Evolutionary conservation across 164 flowering plant genomes (phyloP), one percentile per base, ranked within the genome.

Genomic region (Litsea cubeba): DNA sequence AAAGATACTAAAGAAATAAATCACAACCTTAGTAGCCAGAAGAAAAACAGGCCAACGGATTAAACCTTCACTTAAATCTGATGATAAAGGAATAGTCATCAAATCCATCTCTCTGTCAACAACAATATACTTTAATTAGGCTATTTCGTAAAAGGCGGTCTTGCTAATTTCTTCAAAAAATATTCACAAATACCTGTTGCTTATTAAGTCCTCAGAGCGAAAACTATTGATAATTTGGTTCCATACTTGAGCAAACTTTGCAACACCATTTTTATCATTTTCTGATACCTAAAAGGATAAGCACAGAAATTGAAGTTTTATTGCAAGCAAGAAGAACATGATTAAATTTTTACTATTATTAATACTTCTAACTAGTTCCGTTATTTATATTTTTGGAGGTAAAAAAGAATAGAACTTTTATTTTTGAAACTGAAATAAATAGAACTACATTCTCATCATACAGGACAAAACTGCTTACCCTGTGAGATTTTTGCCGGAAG

Each of bases 1-100:
- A 54, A 17, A 15, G 25, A 12, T 50, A 30, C 28, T 2, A 64
- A 65, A 18, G 28, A 71, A n/a, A 63, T 20, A 24, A 63, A 3
- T 63, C 28, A 11, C 28, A 63, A 14, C 99, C 97, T 95, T 89
- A 77, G 87, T 83, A 79, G 94, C 90, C 51, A 95, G 81, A 50
- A 93, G 95, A 74, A 95, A 95, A 76, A 91, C 83, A 54, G 99
- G 99, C 96, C 99, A 95, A 54, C 79, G 86, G 72, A 93, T 77
- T 20, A 65, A 74, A 69, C 84, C 91, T 51, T 89, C 74, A 72
- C 83, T 72, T 71, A 85, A 70, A 70, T 89, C 92, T 50, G 91
- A 72, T 50, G 95, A 81, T 73, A 83, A 71, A 58, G 97, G 97
- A 62, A 95, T 88, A 30, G 80, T 87, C 97, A 95, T 90, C 83